phyloP scores from a whole-genome alignment of 345 rosid species.

The Ailanthus altissimus region DNA sequence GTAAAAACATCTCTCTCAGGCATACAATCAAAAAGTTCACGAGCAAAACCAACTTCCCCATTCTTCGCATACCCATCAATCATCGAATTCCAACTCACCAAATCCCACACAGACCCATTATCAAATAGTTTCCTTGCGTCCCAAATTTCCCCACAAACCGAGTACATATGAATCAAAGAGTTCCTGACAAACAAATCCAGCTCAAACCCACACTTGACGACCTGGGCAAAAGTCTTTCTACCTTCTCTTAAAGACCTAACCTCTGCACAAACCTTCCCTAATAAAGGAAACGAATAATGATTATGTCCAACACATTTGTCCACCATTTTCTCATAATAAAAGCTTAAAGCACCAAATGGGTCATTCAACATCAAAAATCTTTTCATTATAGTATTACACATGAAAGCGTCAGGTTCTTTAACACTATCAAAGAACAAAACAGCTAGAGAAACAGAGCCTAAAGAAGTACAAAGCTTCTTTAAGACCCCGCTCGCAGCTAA shows the following conservation, averaged over 20 bases:
- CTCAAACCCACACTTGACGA: slow-evolving; percentile 39
- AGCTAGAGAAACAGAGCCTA: slow-evolving; percentile 41
- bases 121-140: slow-evolving; percentile 49
- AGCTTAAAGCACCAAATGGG: slow-evolving; percentile 44
- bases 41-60: slow-evolving; percentile 42
- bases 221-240: slow-evolving; percentile 37
- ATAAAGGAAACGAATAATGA: slow-evolving; percentile 58
- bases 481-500: slow-evolving; percentile 49
- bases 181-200: slow-evolving; percentile 49
- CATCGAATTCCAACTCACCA: slow-evolving; percentile 60
- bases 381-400: slow-evolving; percentile 59
- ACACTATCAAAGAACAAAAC: slow-evolving; percentile 42
- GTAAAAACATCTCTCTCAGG: slow-evolving; percentile 47
- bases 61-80: slow-evolving; percentile 49
- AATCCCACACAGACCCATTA: slow-evolving; percentile 40
- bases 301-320: slow-evolving; percentile 45
- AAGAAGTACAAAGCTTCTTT: slow-evolving; percentile 56
- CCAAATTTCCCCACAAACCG: slow-evolving; percentile 35
- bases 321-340: slow-evolving; percentile 58
- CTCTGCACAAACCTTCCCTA: slow-evolving; percentile 49
- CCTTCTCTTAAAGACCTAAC: slow-evolving; percentile 47
- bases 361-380: slow-evolving; percentile 36
- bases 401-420: slow-evolving; percentile 55
- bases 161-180: slow-evolving; percentile 47
- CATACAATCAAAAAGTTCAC: slow-evolving; percentile 56